Conservation (phyloP, 2,329 filamentous ascomycete species). For the Alternaria sp. region DNA sequence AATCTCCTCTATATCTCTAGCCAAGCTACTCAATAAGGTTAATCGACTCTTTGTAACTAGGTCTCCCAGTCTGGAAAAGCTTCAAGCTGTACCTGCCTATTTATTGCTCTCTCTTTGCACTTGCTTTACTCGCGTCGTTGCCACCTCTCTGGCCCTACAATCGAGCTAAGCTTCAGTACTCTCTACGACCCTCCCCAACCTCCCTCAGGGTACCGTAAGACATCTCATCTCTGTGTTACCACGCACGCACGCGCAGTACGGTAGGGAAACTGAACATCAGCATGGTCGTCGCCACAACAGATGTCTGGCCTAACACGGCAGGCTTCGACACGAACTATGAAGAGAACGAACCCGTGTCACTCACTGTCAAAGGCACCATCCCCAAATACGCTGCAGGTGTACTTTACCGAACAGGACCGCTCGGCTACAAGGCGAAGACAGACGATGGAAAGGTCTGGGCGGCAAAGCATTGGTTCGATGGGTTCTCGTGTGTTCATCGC, state of each 20-base stretch:
- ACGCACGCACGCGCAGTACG: background rate
- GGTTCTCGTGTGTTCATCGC: slow-evolving; percentile 73
- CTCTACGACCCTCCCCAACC: background rate
- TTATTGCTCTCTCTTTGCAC: background rate
- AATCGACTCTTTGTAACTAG: background rate
- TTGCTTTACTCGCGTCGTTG: slow-evolving; percentile 2
- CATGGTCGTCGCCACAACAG: slow-evolving; percentile 23
- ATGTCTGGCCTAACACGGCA: slow-evolving; percentile 41
- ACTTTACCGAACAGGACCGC: slow-evolving; percentile 73
- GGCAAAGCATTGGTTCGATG: slow-evolving; percentile 83
- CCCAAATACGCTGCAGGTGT: slow-evolving; percentile 75
- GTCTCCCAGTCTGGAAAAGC: background rate
- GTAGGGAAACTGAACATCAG: background rate
- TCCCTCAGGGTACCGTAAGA: background rate
- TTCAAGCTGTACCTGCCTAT: background rate
- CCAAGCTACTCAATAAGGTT: background rate
- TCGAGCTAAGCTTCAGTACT: background rate
- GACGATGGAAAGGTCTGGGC: slow-evolving; percentile 65
- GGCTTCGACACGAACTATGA: slow-evolving; percentile 72
- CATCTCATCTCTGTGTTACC: background rate
- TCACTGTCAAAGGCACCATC: slow-evolving; percentile 71
- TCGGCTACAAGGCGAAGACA: slow-evolving; percentile 69
- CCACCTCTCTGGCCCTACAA: background rate
- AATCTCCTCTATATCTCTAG: background rate
- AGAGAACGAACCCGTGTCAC: slow-evolving; percentile 69